phyloP scores from a whole-genome alignment of 768 basidiomycete species.

The Xerocomus spinulosus region DNA sequence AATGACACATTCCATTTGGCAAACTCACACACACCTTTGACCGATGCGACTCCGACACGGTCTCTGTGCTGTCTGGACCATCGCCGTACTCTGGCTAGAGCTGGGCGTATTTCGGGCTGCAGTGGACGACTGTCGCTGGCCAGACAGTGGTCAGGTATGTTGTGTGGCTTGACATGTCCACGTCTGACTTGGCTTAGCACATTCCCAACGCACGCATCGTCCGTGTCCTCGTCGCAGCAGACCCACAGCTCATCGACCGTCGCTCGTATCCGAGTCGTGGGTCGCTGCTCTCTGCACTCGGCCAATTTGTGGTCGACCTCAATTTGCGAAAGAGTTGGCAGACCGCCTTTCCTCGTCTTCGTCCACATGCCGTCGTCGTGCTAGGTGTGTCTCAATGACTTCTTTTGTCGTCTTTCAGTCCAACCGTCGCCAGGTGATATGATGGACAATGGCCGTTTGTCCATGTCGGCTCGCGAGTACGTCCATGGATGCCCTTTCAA shows the following conservation, averaged over 20 bases:
- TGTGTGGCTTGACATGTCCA: background rate
- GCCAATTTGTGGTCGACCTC: slow-evolving; percentile 67
- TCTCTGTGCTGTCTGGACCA: slow-evolving; percentile 57
- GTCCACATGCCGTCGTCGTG: slow-evolving; percentile 73
- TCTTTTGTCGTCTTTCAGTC: background rate
- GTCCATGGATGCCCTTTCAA: slow-evolving; percentile 26
- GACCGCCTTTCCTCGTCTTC: slow-evolving; percentile 46
- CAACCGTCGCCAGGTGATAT: slow-evolving; percentile 50
- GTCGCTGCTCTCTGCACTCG: slow-evolving; percentile 51
- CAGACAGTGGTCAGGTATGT: slow-evolving; percentile 38
- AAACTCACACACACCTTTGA: too few species aligned
- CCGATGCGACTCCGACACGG: slow-evolving; percentile 30
- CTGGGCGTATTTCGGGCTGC: slow-evolving; percentile 49
- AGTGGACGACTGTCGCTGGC: slow-evolving; percentile 56
- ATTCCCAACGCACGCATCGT: slow-evolving; percentile 20
- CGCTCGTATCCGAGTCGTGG: slow-evolving; percentile 65
- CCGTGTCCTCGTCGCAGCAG: slow-evolving; percentile 68
- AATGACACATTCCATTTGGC: too few species aligned
- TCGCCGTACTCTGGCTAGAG: slow-evolving; percentile 69
- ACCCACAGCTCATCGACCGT: slow-evolving; percentile 81
- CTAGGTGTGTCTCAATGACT: slow-evolving; percentile 43
- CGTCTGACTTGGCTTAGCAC: slow-evolving; percentile 11
- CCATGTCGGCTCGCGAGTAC: slow-evolving; percentile 65
- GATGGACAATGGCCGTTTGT: slow-evolving; percentile 78
- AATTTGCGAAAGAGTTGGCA: slow-evolving; percentile 86